Conservation (phyloP, 139 green algal species). For the Picochlorum sp. region DNA sequence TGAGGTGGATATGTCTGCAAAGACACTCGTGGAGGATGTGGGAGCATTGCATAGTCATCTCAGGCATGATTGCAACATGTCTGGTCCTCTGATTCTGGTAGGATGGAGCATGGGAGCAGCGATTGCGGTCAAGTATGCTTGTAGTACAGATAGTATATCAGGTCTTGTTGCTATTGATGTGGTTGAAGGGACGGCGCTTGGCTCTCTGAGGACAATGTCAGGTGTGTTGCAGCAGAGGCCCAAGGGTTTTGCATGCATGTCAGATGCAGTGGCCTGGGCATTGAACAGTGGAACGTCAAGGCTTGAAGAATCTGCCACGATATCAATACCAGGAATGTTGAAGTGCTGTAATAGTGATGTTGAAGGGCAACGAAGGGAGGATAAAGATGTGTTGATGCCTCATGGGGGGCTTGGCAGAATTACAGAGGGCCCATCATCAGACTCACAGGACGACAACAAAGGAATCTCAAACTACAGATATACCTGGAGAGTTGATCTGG, state of each 20-base stretch:
- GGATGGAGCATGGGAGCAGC: slow-evolving; percentile 86
- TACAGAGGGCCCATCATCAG: background rate
- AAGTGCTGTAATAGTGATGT: too few species aligned
- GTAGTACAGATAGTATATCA: slow-evolving; percentile 25
- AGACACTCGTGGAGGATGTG: slow-evolving; percentile 56
- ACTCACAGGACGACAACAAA: background rate
- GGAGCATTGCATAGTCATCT: slow-evolving; percentile 53
- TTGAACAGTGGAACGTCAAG: slow-evolving; percentile 36
- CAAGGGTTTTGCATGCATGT: slow-evolving; percentile 36
- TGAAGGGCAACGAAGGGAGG: background rate
- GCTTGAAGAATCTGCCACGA: slow-evolving; percentile 28
- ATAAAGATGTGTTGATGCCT: too few species aligned
- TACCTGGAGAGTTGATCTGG: slow-evolving; percentile 65
- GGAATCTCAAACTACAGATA: background rate
- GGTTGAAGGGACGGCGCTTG: slow-evolving; percentile 79
- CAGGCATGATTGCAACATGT: background rate
- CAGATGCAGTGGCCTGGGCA: slow-evolving; percentile 48
- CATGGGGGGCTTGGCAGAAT: slow-evolving; percentile 4
- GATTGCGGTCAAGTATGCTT: slow-evolving; percentile 44
- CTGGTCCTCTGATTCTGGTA: slow-evolving; percentile 47
- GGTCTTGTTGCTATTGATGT: slow-evolving; percentile 89
- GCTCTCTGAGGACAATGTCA: slow-evolving; percentile 69
- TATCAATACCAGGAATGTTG: slow-evolving; percentile 66
- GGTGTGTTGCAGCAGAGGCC: slow-evolving; percentile 51
- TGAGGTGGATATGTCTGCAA: slow-evolving; percentile 58